phyloP scores from a whole-genome alignment of 441 rosid genomes.

The Erysimum pusillum region DNA sequence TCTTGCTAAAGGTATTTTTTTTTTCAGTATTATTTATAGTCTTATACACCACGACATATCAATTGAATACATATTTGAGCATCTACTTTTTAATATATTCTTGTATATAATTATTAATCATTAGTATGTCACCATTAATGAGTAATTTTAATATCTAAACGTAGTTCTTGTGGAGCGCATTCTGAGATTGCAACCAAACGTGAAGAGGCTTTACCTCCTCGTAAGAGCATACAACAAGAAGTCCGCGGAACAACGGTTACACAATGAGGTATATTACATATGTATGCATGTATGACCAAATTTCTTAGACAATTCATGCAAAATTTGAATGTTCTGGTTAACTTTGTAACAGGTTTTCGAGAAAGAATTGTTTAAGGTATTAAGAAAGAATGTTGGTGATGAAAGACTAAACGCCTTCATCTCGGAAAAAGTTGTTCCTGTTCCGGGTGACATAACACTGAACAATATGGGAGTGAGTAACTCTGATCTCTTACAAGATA shows the following conservation, averaged over 20 bases:
- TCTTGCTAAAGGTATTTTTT: slow-evolving; percentile 7
- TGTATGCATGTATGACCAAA: not conserved
- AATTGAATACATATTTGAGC: not conserved
- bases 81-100: not conserved
- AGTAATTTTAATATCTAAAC: not conserved
- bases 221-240: slow-evolving; percentile 27
- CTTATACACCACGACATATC: not conserved
- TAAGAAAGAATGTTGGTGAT: slow-evolving; percentile 59
- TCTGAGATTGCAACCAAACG: slow-evolving; percentile 30
- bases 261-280: slow-evolving; percentile 11
- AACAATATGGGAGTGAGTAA: slow-evolving; percentile 65
- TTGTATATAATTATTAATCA: no score
- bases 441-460: slow-evolving; percentile 64
- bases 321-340: not conserved
- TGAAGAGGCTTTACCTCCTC: slow-evolving; percentile 37
- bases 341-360: slow-evolving; percentile 52
- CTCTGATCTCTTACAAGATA: slow-evolving; percentile 50
- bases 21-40: not conserved
- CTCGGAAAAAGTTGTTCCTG: slow-evolving; percentile 58
- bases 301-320: not conserved
- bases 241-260: slow-evolving; percentile 31
- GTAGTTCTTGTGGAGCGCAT: slow-evolving; percentile 33
- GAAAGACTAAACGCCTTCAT: slow-evolving; percentile 49
- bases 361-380: slow-evolving; percentile 66
- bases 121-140: not conserved